Percentiles rank a stretch among this genome's conserved stretches.
These are phyloP conservation scores for Viola odorata DNA, from an alignment of 345 rosid genomes.

Conservation along the genomic window DNA sequence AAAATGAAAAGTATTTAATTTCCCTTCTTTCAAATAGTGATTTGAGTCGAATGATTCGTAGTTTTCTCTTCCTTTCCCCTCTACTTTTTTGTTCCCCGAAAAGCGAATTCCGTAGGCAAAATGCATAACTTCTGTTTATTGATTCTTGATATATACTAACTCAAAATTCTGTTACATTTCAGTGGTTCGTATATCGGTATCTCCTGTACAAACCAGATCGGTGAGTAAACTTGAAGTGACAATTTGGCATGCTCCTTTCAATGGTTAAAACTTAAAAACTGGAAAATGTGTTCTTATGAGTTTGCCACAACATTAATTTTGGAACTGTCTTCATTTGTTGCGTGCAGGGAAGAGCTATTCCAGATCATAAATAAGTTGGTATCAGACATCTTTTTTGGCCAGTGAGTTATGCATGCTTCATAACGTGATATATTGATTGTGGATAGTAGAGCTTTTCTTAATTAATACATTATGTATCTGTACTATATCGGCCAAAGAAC, in stretches of 20 bases:
- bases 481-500: too few relatives aligned
- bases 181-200: constrained; percentile 92
- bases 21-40: too few relatives aligned
- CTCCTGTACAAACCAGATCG: constrained; percentile 87
- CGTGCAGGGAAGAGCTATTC: constrained; percentile 64
- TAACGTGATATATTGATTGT: too few relatives aligned
- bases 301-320: background rate
- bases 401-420: constrained; percentile 32
- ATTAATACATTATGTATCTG: too few relatives aligned
- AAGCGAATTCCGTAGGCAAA: too few relatives aligned
- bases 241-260: background rate
- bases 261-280: background rate
- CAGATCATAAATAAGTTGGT: constrained; percentile 55
- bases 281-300: background rate
- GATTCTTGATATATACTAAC: constrained; percentile 17
- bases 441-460: too few relatives aligned
- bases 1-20: too few relatives aligned
- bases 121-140: background rate
- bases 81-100: background rate
- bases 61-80: too few relatives aligned
- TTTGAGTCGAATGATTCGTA: too few relatives aligned
- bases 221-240: constrained; percentile 33
- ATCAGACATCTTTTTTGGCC: constrained; percentile 59
- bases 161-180: constrained; percentile 18
- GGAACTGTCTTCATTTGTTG: background rate